Evolutionary conservation across 2,329 filamentous ascomycete genomes (phyloP).

Genomic region (Lanzia echinophila): DNA sequence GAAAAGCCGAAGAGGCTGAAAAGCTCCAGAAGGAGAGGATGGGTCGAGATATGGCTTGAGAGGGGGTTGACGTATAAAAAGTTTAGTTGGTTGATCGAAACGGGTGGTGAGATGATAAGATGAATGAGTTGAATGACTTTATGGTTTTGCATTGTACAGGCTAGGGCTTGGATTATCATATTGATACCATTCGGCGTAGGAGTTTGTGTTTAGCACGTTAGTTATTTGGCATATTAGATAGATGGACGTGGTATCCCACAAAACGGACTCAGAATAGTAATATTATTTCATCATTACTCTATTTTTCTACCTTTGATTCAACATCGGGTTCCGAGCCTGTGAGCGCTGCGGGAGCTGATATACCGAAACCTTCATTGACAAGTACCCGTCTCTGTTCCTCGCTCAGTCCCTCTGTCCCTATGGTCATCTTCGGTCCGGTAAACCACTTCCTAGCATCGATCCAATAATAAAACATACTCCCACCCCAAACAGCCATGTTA

Average conservation of each 20-base stretch:
- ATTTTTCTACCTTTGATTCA: too few species aligned
- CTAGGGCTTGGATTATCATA: too few species aligned
- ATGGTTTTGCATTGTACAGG: too few species aligned
- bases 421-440: constrained; percentile 51
- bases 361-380: constrained; percentile 19
- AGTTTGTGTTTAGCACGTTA: too few species aligned
- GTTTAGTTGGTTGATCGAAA: background rate
- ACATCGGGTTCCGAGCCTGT: too few species aligned
- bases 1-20: constrained; percentile 25
- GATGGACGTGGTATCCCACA: too few species aligned
- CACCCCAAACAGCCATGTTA: constrained; percentile 52
- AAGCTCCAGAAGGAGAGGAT: constrained; percentile 18
- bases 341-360: background rate
- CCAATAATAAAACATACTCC: constrained; percentile 48
- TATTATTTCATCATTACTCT: too few species aligned
- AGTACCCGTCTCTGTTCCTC: constrained; percentile 26
- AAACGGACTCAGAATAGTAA: too few species aligned
- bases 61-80: background rate
- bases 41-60: background rate
- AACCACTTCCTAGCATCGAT: constrained; percentile 53
- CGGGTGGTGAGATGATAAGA: too few species aligned
- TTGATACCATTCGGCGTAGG: too few species aligned
- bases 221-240: too few species aligned
- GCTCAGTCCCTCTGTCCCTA: constrained; percentile 35
- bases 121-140: too few species aligned